Evolutionary conservation across 305 asterid species (phyloP), one percentile per base, ranked within the genome.

Genomic region (Fraxinus baroniana): DNA sequence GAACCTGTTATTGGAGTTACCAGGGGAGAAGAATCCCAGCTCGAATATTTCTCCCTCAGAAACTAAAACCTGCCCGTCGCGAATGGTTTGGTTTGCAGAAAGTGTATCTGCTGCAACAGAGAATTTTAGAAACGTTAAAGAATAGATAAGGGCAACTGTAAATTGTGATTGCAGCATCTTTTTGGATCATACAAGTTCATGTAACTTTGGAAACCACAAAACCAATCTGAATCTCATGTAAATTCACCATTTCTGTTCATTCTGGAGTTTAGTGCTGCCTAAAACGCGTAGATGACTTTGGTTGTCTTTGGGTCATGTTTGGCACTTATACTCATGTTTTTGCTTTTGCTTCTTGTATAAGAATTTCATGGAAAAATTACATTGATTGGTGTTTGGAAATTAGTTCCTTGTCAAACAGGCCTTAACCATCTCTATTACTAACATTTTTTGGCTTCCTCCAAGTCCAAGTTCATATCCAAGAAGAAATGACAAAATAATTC

Each of bases 11-110:
- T 1, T 10, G 30, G 90, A 86, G 9, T 30, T 20, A 12, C 88
- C 88, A 2, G 87, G 87, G 68, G 81, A 80, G 85, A 86, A 86
- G 72, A 86, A 86, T 17, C 88, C 88, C 24, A 80, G 1, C 78
- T 78, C 90, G 13, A 82, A 85, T 10, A 76, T 70, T 77, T 81
- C 84, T 71, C 13, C 78, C 10, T 52, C 2, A 7, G 86, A 84
- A 73, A 82, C 55, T 80, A 86, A 64, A 35, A 72, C 82, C 39
- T 82, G 83, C 18, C 83, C 86, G 10, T 4, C 17, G 0, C 2
- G 75, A 52, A 86, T 22, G 0, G 20, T 79, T 71, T 86, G 84
- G 60, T 79, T 60, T 35, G 84, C 76, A 3, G 32, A 18, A 32
- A 86, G 86, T 20, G 83, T 80, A 20, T 82, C 77, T n/a, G 18